Evolutionary conservation across 176 grass and related monocot genomes (phyloP).

Genomic region (Cenchrus fungigraminus): DNA sequence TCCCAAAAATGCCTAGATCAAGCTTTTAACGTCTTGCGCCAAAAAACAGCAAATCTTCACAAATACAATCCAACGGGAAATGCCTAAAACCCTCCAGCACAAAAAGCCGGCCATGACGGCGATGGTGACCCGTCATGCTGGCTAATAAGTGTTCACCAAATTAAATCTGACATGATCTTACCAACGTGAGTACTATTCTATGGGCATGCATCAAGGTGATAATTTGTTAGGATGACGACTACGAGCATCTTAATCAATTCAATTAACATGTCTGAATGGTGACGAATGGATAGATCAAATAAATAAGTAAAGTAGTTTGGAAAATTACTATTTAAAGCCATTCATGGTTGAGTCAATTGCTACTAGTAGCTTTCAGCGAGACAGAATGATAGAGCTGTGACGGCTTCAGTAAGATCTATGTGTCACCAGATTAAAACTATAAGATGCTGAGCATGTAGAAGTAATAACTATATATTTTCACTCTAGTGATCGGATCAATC

Average conservation of each 20-base stretch:
- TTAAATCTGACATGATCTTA: background rate
- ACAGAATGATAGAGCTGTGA: slow-evolving; percentile 29
- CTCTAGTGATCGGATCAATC: background rate
- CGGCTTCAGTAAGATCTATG: background rate
- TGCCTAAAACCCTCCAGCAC: background rate
- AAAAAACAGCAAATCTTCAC: no score
- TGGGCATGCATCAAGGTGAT: background rate
- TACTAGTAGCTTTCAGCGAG: slow-evolving; percentile 39
- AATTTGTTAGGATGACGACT: slow-evolving; percentile 9
- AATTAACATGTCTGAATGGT: background rate
- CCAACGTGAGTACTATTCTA: slow-evolving; percentile 18
- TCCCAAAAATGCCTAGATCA: no score
- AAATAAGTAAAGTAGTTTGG: background rate
- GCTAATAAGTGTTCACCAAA: slow-evolving; percentile 6
- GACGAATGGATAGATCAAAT: slow-evolving; percentile 6
- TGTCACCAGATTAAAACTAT: slow-evolving; percentile 12
- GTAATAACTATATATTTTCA: slow-evolving; percentile 9
- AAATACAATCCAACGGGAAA: background rate
- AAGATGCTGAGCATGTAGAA: background rate
- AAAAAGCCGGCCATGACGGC: background rate
- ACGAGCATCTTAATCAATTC: slow-evolving; percentile 4
- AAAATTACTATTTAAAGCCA: background rate
- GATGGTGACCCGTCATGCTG: background rate
- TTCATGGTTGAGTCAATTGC: slow-evolving; percentile 33
- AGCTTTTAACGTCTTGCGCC: no score